phyloP scores from a whole-genome alignment of 495 filamentous ascomycete species.

The Penicillium silybi region DNA sequence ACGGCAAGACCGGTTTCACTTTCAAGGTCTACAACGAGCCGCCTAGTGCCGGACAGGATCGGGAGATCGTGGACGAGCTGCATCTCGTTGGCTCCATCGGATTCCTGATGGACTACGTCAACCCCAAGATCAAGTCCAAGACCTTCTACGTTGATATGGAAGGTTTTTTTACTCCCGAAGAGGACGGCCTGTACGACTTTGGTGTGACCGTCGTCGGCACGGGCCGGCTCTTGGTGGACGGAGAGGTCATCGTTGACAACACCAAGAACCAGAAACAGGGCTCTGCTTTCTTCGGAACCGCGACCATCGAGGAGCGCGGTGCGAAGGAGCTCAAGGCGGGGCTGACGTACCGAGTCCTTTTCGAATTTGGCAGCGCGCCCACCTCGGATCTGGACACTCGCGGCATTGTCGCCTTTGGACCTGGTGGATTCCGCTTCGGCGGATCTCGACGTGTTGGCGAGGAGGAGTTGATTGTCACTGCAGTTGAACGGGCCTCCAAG shows the following conservation, averaged over 20 bases:
- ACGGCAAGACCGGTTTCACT: slow-evolving; percentile 47
- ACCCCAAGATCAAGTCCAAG: slow-evolving; percentile 42
- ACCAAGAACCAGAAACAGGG: slow-evolving; percentile 50
- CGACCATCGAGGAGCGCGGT: slow-evolving; percentile 55
- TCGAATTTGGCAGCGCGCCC: slow-evolving; percentile 55
- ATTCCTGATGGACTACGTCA: slow-evolving; percentile 58
- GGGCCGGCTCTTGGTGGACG: slow-evolving; percentile 62
- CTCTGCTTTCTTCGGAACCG: slow-evolving; percentile 52
- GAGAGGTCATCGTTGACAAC: slow-evolving; percentile 63
- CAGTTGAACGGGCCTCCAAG: slow-evolving; percentile 56
- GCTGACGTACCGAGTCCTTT: slow-evolving; percentile 49
- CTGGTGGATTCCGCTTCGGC: slow-evolving; percentile 71
- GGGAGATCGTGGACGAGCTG: slow-evolving; percentile 46
- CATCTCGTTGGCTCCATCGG: slow-evolving; percentile 45
- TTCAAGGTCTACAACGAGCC: slow-evolving; percentile 56
- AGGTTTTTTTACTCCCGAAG: slow-evolving; percentile 50
- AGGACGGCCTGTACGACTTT: slow-evolving; percentile 63
- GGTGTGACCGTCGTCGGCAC: slow-evolving; percentile 70
- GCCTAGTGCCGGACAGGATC: slow-evolving; percentile 24
- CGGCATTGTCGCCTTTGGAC: slow-evolving; percentile 47
- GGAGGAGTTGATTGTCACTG: slow-evolving; percentile 33
- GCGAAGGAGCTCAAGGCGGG: slow-evolving; percentile 49
- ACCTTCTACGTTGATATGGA: slow-evolving; percentile 55
- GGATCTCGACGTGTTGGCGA: slow-evolving; percentile 34
- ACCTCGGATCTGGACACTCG: slow-evolving; percentile 50